Evolutionary conservation across 2,329 filamentous ascomycete species (phyloP), one percentile per base, ranked within the genome.

Genomic region (Emmonsiellopsis sp.): DNA sequence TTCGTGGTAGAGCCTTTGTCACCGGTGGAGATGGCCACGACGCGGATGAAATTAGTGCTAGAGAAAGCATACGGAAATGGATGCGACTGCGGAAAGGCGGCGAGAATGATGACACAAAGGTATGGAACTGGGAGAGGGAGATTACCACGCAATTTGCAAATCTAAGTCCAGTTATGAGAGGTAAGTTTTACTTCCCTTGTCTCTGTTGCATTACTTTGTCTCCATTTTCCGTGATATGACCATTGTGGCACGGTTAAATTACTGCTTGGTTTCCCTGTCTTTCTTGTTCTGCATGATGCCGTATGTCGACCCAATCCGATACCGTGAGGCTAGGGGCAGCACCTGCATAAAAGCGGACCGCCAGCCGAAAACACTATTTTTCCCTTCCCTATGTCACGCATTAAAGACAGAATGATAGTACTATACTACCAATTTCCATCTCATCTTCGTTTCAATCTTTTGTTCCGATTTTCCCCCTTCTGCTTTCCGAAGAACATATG

Each of bases 101-200:
- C 1, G 60, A 62, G 30, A 50, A 54, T 11, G 34, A 54, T 10
- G 57, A 54, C 10, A 70, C 73, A 43, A 67, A 66, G 13, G 70
- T 75, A 1, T 95, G 90, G 89, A 86, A 80, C 60, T 96, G 89
- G 85, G 73, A 74, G 46, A 85, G 76, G 58, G 90, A 95, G 71
- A 70, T 96, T 38, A 90, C 87, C 50, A 87, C 82, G 48, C 88
- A 93, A 67, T 97, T 96, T 79, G 92, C 89, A 16, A 96, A 96
- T 68, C 72, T 93, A 61, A 85, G 81, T 60, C 92, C 92, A 6
- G 74, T 76, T 1, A 89, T 95, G 83, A 79, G 91, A 73, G 81
- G 82, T 82, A 66, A 50, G 69, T 20, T 26, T 54, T 49, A 8
- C 31, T 35, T 52, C 37, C 26, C 26, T 44, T 40, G 3, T 42